Percentiles rank a stretch among this genome's conserved stretches.
phyloP scores from a whole-genome alignment of 1,284 basidiomycete species.

The Tilletiaria anomala region DNA sequence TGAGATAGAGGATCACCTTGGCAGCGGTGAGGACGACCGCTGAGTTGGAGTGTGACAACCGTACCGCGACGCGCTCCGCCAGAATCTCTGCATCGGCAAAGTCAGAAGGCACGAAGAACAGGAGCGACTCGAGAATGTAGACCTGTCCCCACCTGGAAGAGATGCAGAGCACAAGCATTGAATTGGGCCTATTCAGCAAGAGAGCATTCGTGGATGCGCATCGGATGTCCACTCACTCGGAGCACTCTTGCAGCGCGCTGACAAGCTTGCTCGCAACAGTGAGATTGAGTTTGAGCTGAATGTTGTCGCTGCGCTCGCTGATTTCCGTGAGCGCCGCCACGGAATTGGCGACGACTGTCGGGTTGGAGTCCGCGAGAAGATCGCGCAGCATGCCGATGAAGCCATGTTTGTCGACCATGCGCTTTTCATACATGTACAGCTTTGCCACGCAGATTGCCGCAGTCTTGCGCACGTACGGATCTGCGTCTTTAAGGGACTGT shows the following conservation, averaged over 20 bases:
- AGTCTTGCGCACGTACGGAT: constrained; percentile 91
- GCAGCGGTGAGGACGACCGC: constrained; percentile 85
- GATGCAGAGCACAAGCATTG: too few species aligned
- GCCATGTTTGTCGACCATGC: constrained; percentile 64
- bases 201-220: neutral
- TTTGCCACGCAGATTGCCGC: constrained; percentile 84
- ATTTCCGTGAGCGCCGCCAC: constrained; percentile 84
- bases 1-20: constrained; percentile 86
- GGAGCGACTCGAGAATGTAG: constrained; percentile 84
- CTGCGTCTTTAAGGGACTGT: constrained; percentile 72
- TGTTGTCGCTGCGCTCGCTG: constrained; percentile 72
- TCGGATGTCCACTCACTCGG: constrained; percentile 45
- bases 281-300: constrained; percentile 64
- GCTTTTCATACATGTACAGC: constrained; percentile 68
- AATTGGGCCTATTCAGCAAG: too few species aligned
- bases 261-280: constrained; percentile 70
- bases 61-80: constrained; percentile 79
- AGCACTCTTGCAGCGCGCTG: constrained; percentile 70
- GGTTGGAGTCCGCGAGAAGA: constrained; percentile 78
- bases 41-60: constrained; percentile 85
- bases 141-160: constrained; percentile 71
- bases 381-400: constrained; percentile 75
- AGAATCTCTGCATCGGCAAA: constrained; percentile 80
- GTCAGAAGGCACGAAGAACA: constrained; percentile 79
- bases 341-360: constrained; percentile 85